phyloP scores from a whole-genome alignment of 2,329 filamentous ascomycete species.

The Colletotrichum liaoningense region DNA sequence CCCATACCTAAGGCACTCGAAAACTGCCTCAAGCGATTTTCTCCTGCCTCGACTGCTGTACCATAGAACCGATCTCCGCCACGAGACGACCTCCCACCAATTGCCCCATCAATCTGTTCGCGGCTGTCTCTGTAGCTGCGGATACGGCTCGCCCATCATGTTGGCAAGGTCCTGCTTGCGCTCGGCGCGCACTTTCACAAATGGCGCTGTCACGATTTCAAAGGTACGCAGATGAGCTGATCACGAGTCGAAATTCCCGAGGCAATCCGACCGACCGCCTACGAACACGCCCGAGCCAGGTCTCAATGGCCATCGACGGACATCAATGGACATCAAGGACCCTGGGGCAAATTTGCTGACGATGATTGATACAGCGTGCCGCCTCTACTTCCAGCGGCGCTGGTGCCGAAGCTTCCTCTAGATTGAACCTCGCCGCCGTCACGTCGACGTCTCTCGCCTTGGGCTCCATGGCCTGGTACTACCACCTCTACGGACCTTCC shows the following conservation, averaged over 20 bases:
- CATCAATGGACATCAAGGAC: constrained; percentile 25
- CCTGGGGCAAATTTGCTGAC: constrained; percentile 51
- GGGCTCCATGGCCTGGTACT: constrained; percentile 96
- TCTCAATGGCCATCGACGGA: constrained; percentile 37
- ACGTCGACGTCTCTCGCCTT: constrained; percentile 88
- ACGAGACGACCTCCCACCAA: constrained; percentile 44
- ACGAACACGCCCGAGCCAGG: constrained; percentile 25
- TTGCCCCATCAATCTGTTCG: constrained; percentile 49
- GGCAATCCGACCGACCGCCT: constrained; percentile 41
- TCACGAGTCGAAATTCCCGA: constrained; percentile 48
- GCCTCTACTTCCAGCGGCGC: constrained; percentile 81
- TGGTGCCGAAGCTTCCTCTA: constrained; percentile 77
- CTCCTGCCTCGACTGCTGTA: constrained; percentile 33
- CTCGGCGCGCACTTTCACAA: constrained; percentile 87
- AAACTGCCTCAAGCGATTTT: constrained; percentile 37
- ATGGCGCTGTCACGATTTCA: constrained; percentile 76
- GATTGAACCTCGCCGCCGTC: constrained; percentile 86
- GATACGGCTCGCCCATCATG: constrained; percentile 74
- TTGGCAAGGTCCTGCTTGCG: constrained; percentile 93
- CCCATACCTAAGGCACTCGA: constrained; percentile 36
- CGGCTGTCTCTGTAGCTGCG: constrained; percentile 49
- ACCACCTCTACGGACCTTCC: constrained; percentile 91
- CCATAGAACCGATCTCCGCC: constrained; percentile 36
- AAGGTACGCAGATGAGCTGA: constrained; percentile 73
- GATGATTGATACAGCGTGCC: constrained; percentile 61